These are phyloP conservation scores for Talaromyces marneffei DNA, from an alignment of 2,329 filamentous ascomycete genomes.

Conservation along the genomic window DNA sequence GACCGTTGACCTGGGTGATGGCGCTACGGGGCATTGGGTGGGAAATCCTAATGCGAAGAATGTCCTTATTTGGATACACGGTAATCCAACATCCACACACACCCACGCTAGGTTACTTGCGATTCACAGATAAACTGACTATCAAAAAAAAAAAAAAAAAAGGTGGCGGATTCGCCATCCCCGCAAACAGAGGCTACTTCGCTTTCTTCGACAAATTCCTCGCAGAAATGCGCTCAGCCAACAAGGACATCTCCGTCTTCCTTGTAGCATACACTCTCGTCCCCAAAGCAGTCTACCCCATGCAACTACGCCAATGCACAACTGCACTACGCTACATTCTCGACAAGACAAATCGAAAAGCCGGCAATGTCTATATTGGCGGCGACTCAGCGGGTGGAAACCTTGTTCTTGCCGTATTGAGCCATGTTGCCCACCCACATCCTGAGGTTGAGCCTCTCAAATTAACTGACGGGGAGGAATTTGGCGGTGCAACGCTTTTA, in stretches of 20 bases:
- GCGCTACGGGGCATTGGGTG: conserved; percentile 35
- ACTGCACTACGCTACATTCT: conserved; percentile 37
- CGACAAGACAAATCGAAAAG: conserved; percentile 25
- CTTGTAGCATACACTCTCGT: conserved; percentile 56
- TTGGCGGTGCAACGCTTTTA: conserved; percentile 51
- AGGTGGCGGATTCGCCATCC: conserved; percentile 54
- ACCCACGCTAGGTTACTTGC: no score
- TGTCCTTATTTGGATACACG: conserved; percentile 37
- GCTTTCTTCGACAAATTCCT: conserved; percentile 44
- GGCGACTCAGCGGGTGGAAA: conserved; percentile 44
- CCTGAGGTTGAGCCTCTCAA: conserved; percentile 42
- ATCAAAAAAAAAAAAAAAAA: conserved; percentile 19
- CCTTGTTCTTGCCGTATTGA: conserved; percentile 34
- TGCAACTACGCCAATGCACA: conserved; percentile 39
- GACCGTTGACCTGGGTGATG: conserved; percentile 28
- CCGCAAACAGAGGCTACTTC: conserved; percentile 44
- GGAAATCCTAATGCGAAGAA: conserved; percentile 32
- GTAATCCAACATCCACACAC: conserved; percentile 18
- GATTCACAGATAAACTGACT: neutral
- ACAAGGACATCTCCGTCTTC: conserved; percentile 46
- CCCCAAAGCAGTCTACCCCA: conserved; percentile 40
- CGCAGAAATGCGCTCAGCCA: conserved; percentile 35
- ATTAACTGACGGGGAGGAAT: conserved; percentile 29
- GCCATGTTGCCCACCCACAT: conserved; percentile 50
- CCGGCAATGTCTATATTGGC: conserved; percentile 34